phyloP scores from a whole-genome alignment of 2,329 filamentous ascomycete genomes.

The Aspergillus sp. region DNA sequence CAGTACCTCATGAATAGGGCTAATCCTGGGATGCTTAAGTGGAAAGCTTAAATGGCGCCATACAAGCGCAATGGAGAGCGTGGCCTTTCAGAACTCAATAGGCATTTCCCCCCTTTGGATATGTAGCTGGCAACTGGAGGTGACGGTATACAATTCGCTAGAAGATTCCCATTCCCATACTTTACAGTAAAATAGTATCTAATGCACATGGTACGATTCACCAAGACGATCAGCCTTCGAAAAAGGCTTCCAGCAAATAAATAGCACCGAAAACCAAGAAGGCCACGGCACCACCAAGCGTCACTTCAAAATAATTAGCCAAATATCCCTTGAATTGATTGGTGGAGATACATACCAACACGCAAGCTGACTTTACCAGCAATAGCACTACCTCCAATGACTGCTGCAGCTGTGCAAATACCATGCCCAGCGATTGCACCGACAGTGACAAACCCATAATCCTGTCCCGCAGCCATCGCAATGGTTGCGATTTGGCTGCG shows the following conservation, averaged over 20 bases:
- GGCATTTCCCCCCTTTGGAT: not conserved
- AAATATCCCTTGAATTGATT: not conserved
- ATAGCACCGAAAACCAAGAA: slow-evolving; percentile 92
- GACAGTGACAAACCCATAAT: slow-evolving; percentile 98
- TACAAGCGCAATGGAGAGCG: not conserved
- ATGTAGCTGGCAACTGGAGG: not conserved
- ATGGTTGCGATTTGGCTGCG: slow-evolving; percentile 97
- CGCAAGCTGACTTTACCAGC: slow-evolving; percentile 92
- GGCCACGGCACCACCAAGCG: slow-evolving; percentile 82
- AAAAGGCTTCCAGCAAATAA: slow-evolving; percentile 80
- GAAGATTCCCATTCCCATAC: not conserved
- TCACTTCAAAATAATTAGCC: slow-evolving; percentile 61
- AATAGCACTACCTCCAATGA: slow-evolving; percentile 87
- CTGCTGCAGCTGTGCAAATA: slow-evolving; percentile 86
- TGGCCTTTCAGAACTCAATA: not conserved
- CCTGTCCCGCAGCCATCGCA: slow-evolving; percentile 96
- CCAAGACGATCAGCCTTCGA: slow-evolving; percentile 29
- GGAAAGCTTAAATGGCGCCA: no score
- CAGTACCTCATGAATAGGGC: no score
- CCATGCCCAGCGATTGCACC: slow-evolving; percentile 84
- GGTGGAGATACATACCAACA: slow-evolving; percentile 74
- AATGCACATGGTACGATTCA: not conserved
- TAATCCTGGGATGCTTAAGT: no score
- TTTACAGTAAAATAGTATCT: slow-evolving; percentile 5
- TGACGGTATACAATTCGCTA: not conserved